Evolutionary conservation across 352 stramenopile species (phyloP), one percentile per base, ranked within the genome.

Genomic region (Globisporangium irregulare): DNA sequence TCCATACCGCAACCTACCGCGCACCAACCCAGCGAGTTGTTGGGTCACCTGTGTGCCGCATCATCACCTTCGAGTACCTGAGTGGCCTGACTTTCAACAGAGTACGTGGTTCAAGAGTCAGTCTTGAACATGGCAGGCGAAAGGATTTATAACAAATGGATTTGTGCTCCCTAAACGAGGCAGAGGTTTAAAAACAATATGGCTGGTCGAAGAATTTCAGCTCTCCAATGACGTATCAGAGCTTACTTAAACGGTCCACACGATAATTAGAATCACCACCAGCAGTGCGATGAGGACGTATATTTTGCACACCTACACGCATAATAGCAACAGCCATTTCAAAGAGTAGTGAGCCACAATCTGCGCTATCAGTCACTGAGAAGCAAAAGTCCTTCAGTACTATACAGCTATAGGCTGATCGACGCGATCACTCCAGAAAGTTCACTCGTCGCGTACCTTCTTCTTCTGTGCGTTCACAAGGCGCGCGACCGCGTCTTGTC

Each of bases 381-480:
- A 53, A 6, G 46, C n/a, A 64, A 20, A 20, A 56, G 34, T 2
- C 38, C 7, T 7, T 27, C 32, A 10, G 55, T 4, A 2, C 36
- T 7, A 53, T 62, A 69, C 4, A 43, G 2, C n/a, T 14, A 48
- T 14, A 48, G 12, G 12, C 5, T 20, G 0, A 41, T 41, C 7
- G 4, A n/a, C 7, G 3, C 2, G 14, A 48, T 18, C 14, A 7
- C 38, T 48, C 6, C 14, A 20, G 14, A 48, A 15, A 48, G 14
- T 12, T 4, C 38, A 20, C 36, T 41, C 10, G 12, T 41, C 36
- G 10, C 66, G 62, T 64, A 82, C 82, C 68, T 91, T 90, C 66
- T 86, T 87, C 72, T 91, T 92, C 59, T 87, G 76, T 0, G 71
- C 72, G 66, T 94, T 94, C 38, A 92, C 81, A 27, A 83, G 69